Conservation (phyloP, 306 rosid genomes). For the Medicago truncatula region MtrunA17r5.0-ANR NC_053042.1:48608001-48608500, state of each 20-base stretch:
- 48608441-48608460: too few species aligned
- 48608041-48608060: slow-evolving; percentile 21
- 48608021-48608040: slow-evolving; percentile 34
- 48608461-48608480: too few species aligned
- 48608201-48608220: neutral
- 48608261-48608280: neutral
- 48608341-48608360: too few species aligned
- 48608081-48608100: slow-evolving; percentile 24
- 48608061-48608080: neutral
- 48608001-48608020: slow-evolving; percentile 32
- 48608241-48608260: neutral
- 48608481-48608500: too few species aligned
- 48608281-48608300: too few species aligned
- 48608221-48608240: neutral
- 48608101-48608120: neutral
- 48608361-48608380: too few species aligned
- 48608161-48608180: slow-evolving; percentile 2
- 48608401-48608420: too few species aligned
- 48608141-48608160: slow-evolving; percentile 11
- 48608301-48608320: too few species aligned
- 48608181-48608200: neutral
- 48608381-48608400: too few species aligned
- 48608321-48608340: too few species aligned
- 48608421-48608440: too few species aligned
- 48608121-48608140: neutral